These are phyloP conservation scores for Hericium erinaceus DNA, from an alignment of 768 basidiomycete species.

Conservation along the genomic window DNA sequence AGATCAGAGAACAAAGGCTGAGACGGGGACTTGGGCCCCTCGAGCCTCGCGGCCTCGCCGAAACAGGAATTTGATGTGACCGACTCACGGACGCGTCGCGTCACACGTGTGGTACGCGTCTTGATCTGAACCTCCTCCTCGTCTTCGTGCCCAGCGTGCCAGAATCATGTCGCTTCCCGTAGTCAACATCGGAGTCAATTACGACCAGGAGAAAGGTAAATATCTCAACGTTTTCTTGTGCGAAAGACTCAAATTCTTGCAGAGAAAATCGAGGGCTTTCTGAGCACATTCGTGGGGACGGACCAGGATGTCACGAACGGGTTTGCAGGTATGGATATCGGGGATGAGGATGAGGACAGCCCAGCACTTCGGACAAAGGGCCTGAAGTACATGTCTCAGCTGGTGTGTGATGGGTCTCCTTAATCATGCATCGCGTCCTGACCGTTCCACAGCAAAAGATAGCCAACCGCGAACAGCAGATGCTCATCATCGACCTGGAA, in stretches of 20 bases:
- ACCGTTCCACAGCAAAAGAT: conserved; percentile 61
- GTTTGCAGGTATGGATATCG: conserved; percentile 64
- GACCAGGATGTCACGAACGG: conserved; percentile 57
- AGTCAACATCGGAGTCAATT: conserved; percentile 51
- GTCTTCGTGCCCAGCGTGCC: conserved; percentile 7
- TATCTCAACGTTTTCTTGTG: not conserved
- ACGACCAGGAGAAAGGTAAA: conserved; percentile 64
- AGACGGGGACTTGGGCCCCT: too few relatives aligned
- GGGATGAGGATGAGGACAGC: conserved; percentile 34
- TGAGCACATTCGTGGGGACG: conserved; percentile 56
- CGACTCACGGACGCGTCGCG: conserved; percentile 12
- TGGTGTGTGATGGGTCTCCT: conserved; percentile 42
- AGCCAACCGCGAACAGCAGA: conserved; percentile 88
- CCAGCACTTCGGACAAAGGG: conserved; percentile 27
- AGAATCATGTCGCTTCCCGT: conserved; percentile 55
- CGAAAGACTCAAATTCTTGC: not conserved
- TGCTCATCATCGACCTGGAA: conserved; percentile 81
- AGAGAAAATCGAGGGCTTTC: conserved; percentile 66
- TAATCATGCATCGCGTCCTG: not conserved
- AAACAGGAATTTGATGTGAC: not conserved
- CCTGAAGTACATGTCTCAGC: conserved; percentile 74
- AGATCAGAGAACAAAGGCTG: too few relatives aligned
- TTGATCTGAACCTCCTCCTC: not conserved
- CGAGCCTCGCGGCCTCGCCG: not conserved
- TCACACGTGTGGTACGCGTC: conserved; percentile 4